phyloP scores from a whole-genome alignment of 371 early-diverging fungal species.

The Rhizomucor miehei region DNA sequence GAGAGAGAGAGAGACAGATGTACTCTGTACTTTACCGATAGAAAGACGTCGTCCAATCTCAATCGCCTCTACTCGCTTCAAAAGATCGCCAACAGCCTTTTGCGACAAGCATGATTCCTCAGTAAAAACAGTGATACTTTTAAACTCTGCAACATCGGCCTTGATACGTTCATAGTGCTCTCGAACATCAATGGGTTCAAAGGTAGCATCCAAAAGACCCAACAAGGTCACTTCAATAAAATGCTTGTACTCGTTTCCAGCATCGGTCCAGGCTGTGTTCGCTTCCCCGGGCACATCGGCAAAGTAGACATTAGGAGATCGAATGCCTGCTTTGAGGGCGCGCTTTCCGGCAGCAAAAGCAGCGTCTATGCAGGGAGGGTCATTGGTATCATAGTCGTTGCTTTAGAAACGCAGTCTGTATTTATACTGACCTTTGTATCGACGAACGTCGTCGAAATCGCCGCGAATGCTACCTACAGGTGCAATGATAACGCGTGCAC shows the following conservation, averaged over 20 bases:
- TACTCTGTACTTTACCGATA: slow-evolving; percentile 44
- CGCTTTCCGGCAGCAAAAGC: slow-evolving; percentile 63
- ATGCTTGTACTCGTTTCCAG: slow-evolving; percentile 56
- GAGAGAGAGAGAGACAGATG: too few species aligned
- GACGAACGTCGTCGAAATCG: slow-evolving; percentile 84
- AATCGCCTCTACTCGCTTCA: slow-evolving; percentile 61
- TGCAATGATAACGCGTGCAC: slow-evolving; percentile 64
- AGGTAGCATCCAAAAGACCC: slow-evolving; percentile 68
- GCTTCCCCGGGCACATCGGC: slow-evolving; percentile 43
- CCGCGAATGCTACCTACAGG: slow-evolving; percentile 69
- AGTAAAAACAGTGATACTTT: slow-evolving; percentile 50
- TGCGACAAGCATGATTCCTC: slow-evolving; percentile 2
- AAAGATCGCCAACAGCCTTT: slow-evolving; percentile 20
- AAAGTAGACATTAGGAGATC: slow-evolving; percentile 57
- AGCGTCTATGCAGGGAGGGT: slow-evolving; percentile 41
- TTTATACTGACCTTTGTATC: slow-evolving; percentile 47
- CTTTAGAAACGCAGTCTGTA: neutral
- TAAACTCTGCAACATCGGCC: slow-evolving; percentile 44
- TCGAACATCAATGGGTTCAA: slow-evolving; percentile 81
- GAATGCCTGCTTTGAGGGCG: slow-evolving; percentile 66
- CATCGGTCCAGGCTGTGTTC: slow-evolving; percentile 23
- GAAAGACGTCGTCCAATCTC: slow-evolving; percentile 75
- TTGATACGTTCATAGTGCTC: slow-evolving; percentile 54
- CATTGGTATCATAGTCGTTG: neutral
- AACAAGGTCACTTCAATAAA: slow-evolving; percentile 74